Base-by-base conservation (phyloP, 768 basidiomycete genomes). In the Mrakia blollopis region DNA sequence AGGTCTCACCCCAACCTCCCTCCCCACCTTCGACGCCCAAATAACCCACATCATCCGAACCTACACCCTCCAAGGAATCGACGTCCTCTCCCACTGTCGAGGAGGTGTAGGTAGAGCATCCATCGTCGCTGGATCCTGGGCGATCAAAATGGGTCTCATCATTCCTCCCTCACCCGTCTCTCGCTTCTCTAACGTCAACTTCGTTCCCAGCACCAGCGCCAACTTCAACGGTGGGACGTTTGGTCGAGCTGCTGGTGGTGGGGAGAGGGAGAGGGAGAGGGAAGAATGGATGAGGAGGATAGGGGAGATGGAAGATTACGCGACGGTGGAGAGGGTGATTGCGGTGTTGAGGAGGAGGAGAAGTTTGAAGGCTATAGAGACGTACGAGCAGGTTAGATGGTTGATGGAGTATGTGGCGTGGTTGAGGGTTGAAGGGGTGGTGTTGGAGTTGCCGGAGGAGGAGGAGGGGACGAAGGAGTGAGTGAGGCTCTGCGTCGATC, bases 81-180 rank as follows among this genome's bases (percentile, higher is more conserved):
- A 88, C 13, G 87, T 94, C 13, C 87, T 96, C 16, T 91, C 91
- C 18, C 96, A 98, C 80, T 98, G 96, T 82, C 89, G 95, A 25
- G 95, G 95, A 23, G 96, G 96, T 5, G 91, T 98, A 10, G 95
- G 95, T 3, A 88, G 95, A 25, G 96, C 95, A 0, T 96, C 95
- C 0, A 87, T 98, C 35, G 87, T 98, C 63, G 94, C 94, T 2
- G 92, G 91, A 80, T 93, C 92, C 81, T 98, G 95, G 95, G 87
- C 92, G 82, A 86, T 96, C 77, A 93, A 92, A 83, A 89, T 97
- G 78, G 95, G 94, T 6, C 86, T 97, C n/a, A 81, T 95, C 88
- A 81, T 92, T 89, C 37, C 44, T 50, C 47, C 47, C 16, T 1
- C 47, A 18, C 47, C 47, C 18, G 11, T 14, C 21, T 50, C 44